Conservation (phyloP, 2,329 filamentous ascomycete genomes). For the Blastomyces silverae region DNA sequence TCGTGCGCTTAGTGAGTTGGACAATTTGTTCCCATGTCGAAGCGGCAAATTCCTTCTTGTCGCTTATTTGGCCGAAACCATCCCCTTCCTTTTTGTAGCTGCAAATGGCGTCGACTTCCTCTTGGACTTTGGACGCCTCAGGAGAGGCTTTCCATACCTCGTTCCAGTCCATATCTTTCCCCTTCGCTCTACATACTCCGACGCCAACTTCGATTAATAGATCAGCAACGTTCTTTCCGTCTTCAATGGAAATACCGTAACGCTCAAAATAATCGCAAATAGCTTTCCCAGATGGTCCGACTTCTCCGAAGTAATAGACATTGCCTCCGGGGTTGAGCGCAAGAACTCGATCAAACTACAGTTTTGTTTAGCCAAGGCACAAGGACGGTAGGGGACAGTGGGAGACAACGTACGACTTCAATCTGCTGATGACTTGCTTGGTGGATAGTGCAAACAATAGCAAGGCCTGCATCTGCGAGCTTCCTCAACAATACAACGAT, state of each 20-base stretch:
- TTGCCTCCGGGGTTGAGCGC: constrained; percentile 59
- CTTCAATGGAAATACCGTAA: constrained; percentile 54
- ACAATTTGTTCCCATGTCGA: constrained; percentile 54
- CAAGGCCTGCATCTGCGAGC: constrained; percentile 54
- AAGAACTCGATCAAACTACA: constrained; percentile 60
- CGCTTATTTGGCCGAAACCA: constrained; percentile 20
- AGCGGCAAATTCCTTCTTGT: constrained; percentile 52
- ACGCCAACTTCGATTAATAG: constrained; percentile 56
- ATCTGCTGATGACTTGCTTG: constrained; percentile 60
- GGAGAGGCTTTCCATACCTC: constrained; percentile 59
- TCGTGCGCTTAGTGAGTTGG: constrained; percentile 60
- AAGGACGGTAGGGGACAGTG: background rate
- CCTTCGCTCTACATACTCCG: constrained; percentile 45
- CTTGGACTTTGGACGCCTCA: constrained; percentile 50
- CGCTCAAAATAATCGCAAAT: constrained; percentile 59
- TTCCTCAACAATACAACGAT: constrained; percentile 59
- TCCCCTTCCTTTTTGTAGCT: constrained; percentile 42
- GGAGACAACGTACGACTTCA: constrained; percentile 27
- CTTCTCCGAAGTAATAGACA: constrained; percentile 61
- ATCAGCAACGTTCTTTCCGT: constrained; percentile 54
- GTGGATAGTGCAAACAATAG: constrained; percentile 63
- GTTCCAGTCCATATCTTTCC: constrained; percentile 56
- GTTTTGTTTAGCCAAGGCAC: constrained; percentile 25
- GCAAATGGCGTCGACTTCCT: constrained; percentile 57
- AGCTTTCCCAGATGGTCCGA: constrained; percentile 55